Percentiles rank a stretch among this genome's conserved stretches.
Evolutionary conservation across 805 yeast species (phyloP).

Genomic region (Cyberlindnera sargentensis): DNA sequence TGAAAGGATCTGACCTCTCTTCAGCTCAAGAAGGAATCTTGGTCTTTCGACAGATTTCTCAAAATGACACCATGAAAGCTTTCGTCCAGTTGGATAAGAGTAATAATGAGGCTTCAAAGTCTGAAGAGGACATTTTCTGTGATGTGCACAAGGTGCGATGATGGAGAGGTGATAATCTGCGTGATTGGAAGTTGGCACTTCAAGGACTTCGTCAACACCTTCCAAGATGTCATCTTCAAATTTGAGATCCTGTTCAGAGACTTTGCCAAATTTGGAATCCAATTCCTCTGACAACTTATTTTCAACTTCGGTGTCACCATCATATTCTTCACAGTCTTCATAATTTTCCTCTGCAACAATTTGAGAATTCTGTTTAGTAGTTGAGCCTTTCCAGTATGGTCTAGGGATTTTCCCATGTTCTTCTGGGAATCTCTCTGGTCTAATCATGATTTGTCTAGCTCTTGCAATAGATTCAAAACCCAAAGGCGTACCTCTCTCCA

Average conservation of each 20-base stretch:
- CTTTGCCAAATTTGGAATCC: slow-evolving; percentile 35
- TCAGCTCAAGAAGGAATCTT: slow-evolving; percentile 70
- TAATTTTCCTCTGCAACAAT: slow-evolving; percentile 14
- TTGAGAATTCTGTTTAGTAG: slow-evolving; percentile 21
- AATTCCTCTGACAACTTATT: slow-evolving; percentile 22
- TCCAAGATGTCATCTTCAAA: slow-evolving; percentile 36
- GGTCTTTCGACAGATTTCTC: slow-evolving; percentile 72
- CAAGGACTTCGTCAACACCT: slow-evolving; percentile 8
- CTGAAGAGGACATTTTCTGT: slow-evolving; percentile 80
- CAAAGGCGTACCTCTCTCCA: slow-evolving; percentile 84
- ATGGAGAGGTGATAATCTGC: slow-evolving; percentile 47
- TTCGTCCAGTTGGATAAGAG: slow-evolving; percentile 45
- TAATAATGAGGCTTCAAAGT: slow-evolving; percentile 65
- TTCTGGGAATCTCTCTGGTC: slow-evolving; percentile 62
- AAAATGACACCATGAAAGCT: slow-evolving; percentile 70
- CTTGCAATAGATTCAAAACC: slow-evolving; percentile 88
- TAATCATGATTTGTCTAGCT: slow-evolving; percentile 82
- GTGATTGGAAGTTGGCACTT: not conserved
- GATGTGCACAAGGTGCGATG: slow-evolving; percentile 90
- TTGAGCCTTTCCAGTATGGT: slow-evolving; percentile 52
- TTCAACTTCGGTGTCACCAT: slow-evolving; percentile 18
- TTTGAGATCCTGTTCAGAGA: slow-evolving; percentile 35
- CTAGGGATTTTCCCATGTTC: slow-evolving; percentile 63
- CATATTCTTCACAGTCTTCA: slow-evolving; percentile 12
- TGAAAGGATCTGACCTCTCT: slow-evolving; percentile 71